These are phyloP conservation scores for Gremmenia infestans DNA, from an alignment of 2,329 filamentous ascomycete genomes.

Conservation along the genomic window DNA sequence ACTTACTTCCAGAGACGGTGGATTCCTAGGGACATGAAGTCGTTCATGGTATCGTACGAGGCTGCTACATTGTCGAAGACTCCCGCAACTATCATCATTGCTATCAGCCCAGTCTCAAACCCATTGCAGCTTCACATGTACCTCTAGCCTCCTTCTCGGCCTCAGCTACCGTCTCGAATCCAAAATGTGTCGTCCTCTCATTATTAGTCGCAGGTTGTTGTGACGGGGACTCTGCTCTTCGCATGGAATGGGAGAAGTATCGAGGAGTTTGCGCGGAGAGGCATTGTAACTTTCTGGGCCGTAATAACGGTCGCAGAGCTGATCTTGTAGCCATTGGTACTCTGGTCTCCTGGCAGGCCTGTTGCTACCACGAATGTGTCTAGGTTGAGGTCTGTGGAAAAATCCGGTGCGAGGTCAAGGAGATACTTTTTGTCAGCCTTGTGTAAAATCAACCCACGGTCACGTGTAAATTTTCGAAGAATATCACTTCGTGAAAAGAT, in stretches of 20 bases:
- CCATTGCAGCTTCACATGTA: constrained; percentile 9
- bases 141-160: constrained; percentile 33
- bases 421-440: constrained; percentile 7
- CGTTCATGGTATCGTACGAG: constrained; percentile 96
- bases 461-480: not conserved
- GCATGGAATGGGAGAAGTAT: constrained; percentile 16
- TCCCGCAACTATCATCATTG: constrained; percentile 41
- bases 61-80: constrained; percentile 93
- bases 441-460: not conserved
- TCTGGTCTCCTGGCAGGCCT: not conserved
- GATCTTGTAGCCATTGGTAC: constrained; percentile 19
- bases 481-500: too few species aligned
- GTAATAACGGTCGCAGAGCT: constrained; percentile 19
- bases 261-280: constrained; percentile 10
- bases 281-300: constrained; percentile 16
- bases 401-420: not conserved
- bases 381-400: not conserved
- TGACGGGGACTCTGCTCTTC: constrained; percentile 12
- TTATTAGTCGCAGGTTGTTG: constrained; percentile 17
- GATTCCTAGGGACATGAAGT: constrained; percentile 96
- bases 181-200: constrained; percentile 33
- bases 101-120: constrained; percentile 5
- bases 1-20: constrained; percentile 86
- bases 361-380: not conserved
- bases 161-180: constrained; percentile 32